phyloP scores from a whole-genome alignment of 2,329 filamentous ascomycete species.

The Shiraia sp. region DNA sequence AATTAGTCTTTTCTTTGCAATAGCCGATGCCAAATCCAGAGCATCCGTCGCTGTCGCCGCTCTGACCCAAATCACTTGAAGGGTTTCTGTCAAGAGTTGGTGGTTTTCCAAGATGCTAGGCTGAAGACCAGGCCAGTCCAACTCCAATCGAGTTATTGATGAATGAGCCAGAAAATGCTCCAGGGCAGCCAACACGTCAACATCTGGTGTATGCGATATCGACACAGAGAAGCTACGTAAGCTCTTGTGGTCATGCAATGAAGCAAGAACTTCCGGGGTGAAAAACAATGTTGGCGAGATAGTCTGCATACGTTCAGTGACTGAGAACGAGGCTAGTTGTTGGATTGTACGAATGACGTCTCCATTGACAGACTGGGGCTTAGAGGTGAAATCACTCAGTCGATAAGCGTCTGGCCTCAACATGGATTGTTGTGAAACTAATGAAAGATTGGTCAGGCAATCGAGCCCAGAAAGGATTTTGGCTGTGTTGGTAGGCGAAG shows the following conservation, averaged over 20 bases:
- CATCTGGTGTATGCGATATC: conserved; percentile 19
- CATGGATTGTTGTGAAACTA: conserved; percentile 23
- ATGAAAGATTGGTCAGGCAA: conserved; percentile 21
- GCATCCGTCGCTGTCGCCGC: conserved; percentile 12
- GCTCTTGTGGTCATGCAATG: conserved; percentile 19
- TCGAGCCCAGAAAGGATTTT: conserved; percentile 22
- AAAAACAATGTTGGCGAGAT: conserved; percentile 21
- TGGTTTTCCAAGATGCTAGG: conserved; percentile 15
- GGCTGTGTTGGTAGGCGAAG: conserved; percentile 19
- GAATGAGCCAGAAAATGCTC: conserved; percentile 16
- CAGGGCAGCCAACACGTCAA: conserved; percentile 20
- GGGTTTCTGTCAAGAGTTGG: conserved; percentile 10
- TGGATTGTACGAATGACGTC: conserved; percentile 17
- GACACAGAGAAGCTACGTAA: conserved; percentile 20
- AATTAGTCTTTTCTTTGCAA: conserved; percentile 12
- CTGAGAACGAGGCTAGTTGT: conserved; percentile 22
- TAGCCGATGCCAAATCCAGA: conserved; percentile 13
- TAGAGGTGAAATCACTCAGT: conserved; percentile 16
- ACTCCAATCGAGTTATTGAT: conserved; percentile 22
- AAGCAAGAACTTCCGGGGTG: conserved; percentile 20
- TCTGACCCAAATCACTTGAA: conserved; percentile 25
- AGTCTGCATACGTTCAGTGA: conserved; percentile 15
- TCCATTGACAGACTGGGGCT: conserved; percentile 19
- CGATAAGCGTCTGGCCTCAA: conserved; percentile 9
- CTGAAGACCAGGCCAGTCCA: conserved; percentile 31